Percentiles rank a stretch among this genome's conserved stretches.
Evolutionary conservation across 345 rosid species (phyloP).

Genomic region (thale cress (Arabidopsis thaliana)): TAIR10.1 NC_003074.8:6396001-6396500

Average conservation of each 20-base stretch:
- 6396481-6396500: constrained; percentile 31
- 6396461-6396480: constrained; percentile 52
- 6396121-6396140: constrained; percentile 90
- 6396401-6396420: constrained; percentile 61
- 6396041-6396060: background rate
- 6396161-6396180: constrained; percentile 77
- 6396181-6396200: constrained; percentile 73
- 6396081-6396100: constrained; percentile 95
- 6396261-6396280: constrained; percentile 59
- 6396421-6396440: constrained; percentile 66
- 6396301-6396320: constrained; percentile 82
- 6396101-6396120: constrained; percentile 84
- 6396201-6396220: constrained; percentile 71
- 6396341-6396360: constrained; percentile 56
- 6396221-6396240: constrained; percentile 69
- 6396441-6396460: constrained; percentile 64
- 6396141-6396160: constrained; percentile 81
- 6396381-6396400: constrained; percentile 72
- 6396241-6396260: constrained; percentile 53
- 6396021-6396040: background rate
- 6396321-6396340: constrained; percentile 67
- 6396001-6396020: constrained; percentile 16
- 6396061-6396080: constrained; percentile 61
- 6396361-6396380: constrained; percentile 50
- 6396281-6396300: constrained; percentile 49